A percentile compares a stretch with the other conserved stretches of the same genome.
phyloP scores from a whole-genome alignment of 192 early-diverging fungal species.

The Coemansia asiatica region DNA sequence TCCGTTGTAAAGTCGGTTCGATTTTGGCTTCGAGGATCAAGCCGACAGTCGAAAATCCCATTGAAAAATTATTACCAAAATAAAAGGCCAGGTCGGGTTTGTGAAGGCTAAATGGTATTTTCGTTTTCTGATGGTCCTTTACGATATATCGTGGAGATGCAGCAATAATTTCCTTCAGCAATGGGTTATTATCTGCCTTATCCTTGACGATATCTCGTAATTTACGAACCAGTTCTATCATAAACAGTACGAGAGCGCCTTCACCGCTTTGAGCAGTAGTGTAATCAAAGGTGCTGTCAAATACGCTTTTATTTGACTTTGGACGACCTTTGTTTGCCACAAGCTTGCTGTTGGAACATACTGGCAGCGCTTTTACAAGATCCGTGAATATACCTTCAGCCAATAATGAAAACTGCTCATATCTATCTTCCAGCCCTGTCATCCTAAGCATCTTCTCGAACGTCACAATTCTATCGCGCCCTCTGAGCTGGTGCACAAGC shows the following conservation, averaged over 20 bases:
- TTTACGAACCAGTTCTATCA: neutral
- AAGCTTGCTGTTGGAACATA: neutral
- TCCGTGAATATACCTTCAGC: neutral
- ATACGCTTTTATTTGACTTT: neutral
- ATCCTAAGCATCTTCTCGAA: neutral
- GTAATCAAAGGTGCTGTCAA: neutral
- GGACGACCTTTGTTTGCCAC: neutral
- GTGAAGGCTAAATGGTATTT: neutral
- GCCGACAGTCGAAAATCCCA: neutral
- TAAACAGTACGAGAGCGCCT: neutral
- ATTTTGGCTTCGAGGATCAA: neutral
- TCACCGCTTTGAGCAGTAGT: neutral
- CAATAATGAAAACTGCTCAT: neutral
- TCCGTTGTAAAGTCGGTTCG: too few species aligned
- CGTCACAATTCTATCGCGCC: neutral
- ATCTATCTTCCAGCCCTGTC: neutral
- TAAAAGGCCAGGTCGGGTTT: neutral
- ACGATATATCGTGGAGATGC: neutral
- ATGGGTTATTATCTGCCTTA: neutral
- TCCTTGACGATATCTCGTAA: neutral
- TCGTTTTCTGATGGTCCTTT: neutral
- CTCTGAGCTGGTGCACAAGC: neutral
- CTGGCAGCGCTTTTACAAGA: neutral
- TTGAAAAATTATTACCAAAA: neutral
- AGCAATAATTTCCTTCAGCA: neutral